phyloP scores from a whole-genome alignment of 2,329 filamentous ascomycete genomes.

The Penicillium polonicum region DNA sequence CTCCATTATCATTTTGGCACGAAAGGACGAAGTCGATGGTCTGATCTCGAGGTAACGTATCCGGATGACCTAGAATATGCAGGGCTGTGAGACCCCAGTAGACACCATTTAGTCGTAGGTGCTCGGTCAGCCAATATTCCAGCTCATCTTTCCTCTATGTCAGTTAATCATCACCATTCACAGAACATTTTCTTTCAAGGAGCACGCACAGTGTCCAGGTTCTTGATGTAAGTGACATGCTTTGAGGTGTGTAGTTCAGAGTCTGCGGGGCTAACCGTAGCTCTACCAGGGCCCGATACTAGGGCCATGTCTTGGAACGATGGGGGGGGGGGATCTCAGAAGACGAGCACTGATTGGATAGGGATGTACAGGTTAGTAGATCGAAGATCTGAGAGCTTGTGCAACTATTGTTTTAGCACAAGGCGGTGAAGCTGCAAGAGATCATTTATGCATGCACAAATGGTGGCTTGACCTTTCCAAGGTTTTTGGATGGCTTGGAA shows the following conservation, averaged over 20 bases:
- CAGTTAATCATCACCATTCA: conserved; percentile 33
- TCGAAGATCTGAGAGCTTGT: background rate
- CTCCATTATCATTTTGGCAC: conserved; percentile 85
- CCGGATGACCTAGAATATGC: conserved; percentile 76
- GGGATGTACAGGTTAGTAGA: conserved; percentile 14
- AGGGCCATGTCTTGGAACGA: conserved; percentile 52
- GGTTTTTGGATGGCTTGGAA: background rate
- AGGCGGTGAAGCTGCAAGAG: conserved; percentile 1
- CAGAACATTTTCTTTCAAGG: conserved; percentile 12
- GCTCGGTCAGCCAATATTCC: conserved; percentile 97
- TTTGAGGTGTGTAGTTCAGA: conserved; percentile 57
- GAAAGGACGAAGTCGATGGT: conserved; percentile 92
- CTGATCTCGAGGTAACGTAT: conserved; percentile 75
- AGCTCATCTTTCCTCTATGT: conserved; percentile 82
- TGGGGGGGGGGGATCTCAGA: conserved; percentile 3
- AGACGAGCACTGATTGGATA: conserved; percentile 14
- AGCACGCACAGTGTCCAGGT: conserved; percentile 73
- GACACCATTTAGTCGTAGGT: conserved; percentile 88
- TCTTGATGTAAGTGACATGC: conserved; percentile 91
- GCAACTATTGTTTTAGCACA: background rate
- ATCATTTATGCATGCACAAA: background rate
- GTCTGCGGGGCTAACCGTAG: conserved; percentile 45
- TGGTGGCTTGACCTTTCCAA: background rate
- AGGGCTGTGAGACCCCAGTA: conserved; percentile 95
- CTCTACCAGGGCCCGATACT: conserved; percentile 60